Evolutionary conservation across 306 rosid species (phyloP).

Genomic region (Cyamopsis tetragonoloba): DNA sequence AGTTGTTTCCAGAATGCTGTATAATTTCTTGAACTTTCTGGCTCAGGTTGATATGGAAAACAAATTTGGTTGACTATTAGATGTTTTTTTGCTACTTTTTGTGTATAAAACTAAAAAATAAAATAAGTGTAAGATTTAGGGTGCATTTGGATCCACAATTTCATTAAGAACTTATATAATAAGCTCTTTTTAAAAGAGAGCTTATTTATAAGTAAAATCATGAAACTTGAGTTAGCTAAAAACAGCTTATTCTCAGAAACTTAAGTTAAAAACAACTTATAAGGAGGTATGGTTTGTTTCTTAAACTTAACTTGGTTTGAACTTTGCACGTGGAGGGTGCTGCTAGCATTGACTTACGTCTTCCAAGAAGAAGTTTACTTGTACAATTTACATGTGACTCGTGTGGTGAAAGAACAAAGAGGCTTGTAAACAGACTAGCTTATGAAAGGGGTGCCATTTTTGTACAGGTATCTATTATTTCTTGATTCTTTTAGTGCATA

Average conservation of each 20-base stretch:
- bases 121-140: too few relatives aligned
- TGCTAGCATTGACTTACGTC: slow-evolving; percentile 52
- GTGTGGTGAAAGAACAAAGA: slow-evolving; percentile 78
- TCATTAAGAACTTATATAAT: too few relatives aligned
- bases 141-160: too few relatives aligned
- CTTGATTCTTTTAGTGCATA: slow-evolving; percentile 1
- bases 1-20: not conserved
- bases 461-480: slow-evolving; percentile 58
- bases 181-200: too few relatives aligned
- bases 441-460: slow-evolving; percentile 74
- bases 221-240: too few relatives aligned
- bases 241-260: too few relatives aligned
- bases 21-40: not conserved
- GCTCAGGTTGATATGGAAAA: not conserved
- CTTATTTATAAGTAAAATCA: too few relatives aligned
- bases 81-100: not conserved
- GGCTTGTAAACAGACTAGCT: slow-evolving; percentile 73
- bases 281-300: too few relatives aligned
- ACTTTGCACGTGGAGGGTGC: slow-evolving; percentile 46
- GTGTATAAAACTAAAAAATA: too few relatives aligned
- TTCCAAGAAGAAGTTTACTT: slow-evolving; percentile 84
- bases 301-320: too few relatives aligned
- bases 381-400: slow-evolving; percentile 72
- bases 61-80: not conserved
- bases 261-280: too few relatives aligned